Evolutionary conservation across 2,329 filamentous ascomycete species (phyloP).

Genomic region (Diaporthe nobilis): DNA sequence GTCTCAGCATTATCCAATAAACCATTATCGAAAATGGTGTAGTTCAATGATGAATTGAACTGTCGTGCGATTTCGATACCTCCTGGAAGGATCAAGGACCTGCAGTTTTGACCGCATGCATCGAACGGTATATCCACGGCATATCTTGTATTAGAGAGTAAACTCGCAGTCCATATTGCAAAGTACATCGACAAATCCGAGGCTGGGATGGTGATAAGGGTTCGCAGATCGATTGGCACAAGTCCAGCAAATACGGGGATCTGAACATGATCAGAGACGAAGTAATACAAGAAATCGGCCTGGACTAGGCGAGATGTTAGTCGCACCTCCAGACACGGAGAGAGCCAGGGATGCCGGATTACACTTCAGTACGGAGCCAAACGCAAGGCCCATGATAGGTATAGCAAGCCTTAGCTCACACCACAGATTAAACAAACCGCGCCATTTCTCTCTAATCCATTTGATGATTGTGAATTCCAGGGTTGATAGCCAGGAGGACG

Average conservation of each 20-base stretch:
- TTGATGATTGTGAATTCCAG: background rate
- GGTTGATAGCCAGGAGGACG: background rate
- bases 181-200: constrained; percentile 7
- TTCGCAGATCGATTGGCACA: constrained; percentile 4
- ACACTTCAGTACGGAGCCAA: constrained; percentile 16
- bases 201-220: constrained; percentile 1
- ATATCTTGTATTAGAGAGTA: constrained; percentile 16
- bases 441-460: background rate
- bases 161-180: constrained; percentile 13
- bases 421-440: constrained; percentile 2
- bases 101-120: background rate
- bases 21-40: background rate
- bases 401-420: constrained; percentile 13
- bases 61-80: constrained; percentile 4
- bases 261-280: background rate
- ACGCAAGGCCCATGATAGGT: constrained; percentile 4
- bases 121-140: constrained; percentile 4
- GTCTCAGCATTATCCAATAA: background rate
- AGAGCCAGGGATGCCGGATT: background rate
- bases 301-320: background rate
- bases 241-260: constrained; percentile 8
- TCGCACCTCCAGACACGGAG: background rate
- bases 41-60: constrained; percentile 10
- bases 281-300: constrained; percentile 13
- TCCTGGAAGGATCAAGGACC: constrained; percentile 16